A percentile compares a stretch with the other conserved stretches of the same genome.
Evolutionary conservation across 2,329 filamentous ascomycete species (phyloP).

Genomic region (Teratosphaeria viscida): DNA sequence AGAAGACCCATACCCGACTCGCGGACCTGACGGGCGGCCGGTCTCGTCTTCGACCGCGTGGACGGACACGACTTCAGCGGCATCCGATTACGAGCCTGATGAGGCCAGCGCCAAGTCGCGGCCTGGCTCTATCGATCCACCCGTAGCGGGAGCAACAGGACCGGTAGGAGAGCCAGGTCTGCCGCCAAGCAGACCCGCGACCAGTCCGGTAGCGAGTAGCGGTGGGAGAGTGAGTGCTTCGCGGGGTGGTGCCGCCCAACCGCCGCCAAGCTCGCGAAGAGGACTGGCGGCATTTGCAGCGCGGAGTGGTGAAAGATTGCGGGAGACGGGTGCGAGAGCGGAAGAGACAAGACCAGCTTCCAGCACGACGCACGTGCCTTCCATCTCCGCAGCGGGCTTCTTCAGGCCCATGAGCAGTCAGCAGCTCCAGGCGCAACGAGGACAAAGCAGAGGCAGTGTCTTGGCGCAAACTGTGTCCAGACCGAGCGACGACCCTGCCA

Average conservation of each 20-base stretch:
- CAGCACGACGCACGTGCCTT: slow-evolving; percentile 67
- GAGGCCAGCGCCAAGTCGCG: neutral
- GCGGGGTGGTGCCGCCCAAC: slow-evolving; percentile 3
- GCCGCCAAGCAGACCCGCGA: slow-evolving; percentile 35
- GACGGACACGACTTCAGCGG: slow-evolving; percentile 7
- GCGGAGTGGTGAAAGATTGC: slow-evolving; percentile 3
- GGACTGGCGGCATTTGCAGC: slow-evolving; percentile 9
- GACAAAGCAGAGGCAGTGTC: slow-evolving; percentile 38
- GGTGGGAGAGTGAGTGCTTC: slow-evolving; percentile 25
- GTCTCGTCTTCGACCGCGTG: slow-evolving; percentile 9
- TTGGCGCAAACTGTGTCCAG: slow-evolving; percentile 10
- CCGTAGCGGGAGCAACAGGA: slow-evolving; percentile 29
- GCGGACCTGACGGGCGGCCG: slow-evolving; percentile 8
- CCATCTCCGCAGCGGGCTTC: slow-evolving; percentile 71
- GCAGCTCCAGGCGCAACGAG: slow-evolving; percentile 80
- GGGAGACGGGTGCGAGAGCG: neutral
- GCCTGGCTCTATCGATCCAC: neutral
- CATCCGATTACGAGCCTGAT: slow-evolving; percentile 2
- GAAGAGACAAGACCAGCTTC: neutral
- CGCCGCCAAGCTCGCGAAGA: slow-evolving; percentile 12
- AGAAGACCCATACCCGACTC: slow-evolving; percentile 15
- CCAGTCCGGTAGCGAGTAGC: slow-evolving; percentile 2
- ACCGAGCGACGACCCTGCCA: slow-evolving; percentile 18
- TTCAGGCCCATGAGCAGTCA: slow-evolving; percentile 96
- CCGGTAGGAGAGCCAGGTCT: slow-evolving; percentile 38